Conservation (phyloP, 202 grass and related monocot genomes). For the Dendrocalamus latiflorus region DNA sequence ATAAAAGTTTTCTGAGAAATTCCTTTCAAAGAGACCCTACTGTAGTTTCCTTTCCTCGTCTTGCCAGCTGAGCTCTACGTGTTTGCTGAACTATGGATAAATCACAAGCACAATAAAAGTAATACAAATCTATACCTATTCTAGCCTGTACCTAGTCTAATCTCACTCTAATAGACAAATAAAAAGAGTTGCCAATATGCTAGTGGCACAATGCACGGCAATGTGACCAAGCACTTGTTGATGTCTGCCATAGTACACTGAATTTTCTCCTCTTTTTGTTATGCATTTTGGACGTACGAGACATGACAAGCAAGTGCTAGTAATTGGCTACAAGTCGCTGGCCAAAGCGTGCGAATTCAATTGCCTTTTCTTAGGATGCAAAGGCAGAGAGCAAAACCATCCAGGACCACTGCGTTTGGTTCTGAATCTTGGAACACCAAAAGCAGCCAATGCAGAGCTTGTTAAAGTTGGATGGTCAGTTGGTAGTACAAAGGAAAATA, state of each 20-base stretch:
- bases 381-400: background rate
- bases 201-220: background rate
- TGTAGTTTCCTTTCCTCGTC: background rate
- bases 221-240: constrained; percentile 29
- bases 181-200: background rate
- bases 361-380: too few species aligned
- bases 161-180: background rate
- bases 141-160: constrained; percentile 15
- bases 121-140: background rate
- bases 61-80: background rate
- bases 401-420: constrained; percentile 39
- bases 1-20: too few species aligned
- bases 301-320: constrained; percentile 10
- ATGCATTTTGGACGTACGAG: background rate
- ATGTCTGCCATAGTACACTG: constrained; percentile 35
- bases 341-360: too few species aligned
- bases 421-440: constrained; percentile 55
- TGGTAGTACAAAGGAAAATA: background rate
- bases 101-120: background rate
- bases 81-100: background rate
- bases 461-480: constrained; percentile 30
- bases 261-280: constrained; percentile 12
- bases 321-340: too few species aligned
- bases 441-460: constrained; percentile 43
- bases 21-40: too few species aligned